phyloP scores from a whole-genome alignment of 352 stramenopile species.

The Aphanomyces astaci region DNA sequence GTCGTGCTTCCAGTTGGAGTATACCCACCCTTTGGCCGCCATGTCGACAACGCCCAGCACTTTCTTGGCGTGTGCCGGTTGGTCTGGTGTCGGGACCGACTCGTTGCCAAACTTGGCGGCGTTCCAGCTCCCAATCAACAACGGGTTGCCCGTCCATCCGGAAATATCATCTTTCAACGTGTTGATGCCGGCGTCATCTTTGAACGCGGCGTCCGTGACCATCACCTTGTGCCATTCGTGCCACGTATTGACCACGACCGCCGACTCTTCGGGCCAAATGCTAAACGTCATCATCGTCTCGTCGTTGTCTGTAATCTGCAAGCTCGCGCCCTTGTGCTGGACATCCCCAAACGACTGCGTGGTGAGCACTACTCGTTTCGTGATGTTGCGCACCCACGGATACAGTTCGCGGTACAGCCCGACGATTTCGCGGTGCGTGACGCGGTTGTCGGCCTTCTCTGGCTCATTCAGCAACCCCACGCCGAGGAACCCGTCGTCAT shows the following conservation, averaged over 20 bases:
- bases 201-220: neutral
- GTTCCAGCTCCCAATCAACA: constrained; percentile 17
- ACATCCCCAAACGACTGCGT: neutral
- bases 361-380: neutral
- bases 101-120: neutral
- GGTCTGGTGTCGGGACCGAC: neutral
- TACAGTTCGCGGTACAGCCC: constrained; percentile 9
- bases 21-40: constrained; percentile 16
- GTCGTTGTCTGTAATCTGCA: constrained; percentile 6
- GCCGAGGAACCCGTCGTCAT: constrained; percentile 30
- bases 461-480: constrained; percentile 35
- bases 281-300: constrained; percentile 11
- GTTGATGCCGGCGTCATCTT: neutral
- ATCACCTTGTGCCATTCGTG: constrained; percentile 9
- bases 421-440: neutral
- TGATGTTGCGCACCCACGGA: neutral
- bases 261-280: constrained; percentile 12
- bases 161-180: neutral
- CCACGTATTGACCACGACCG: neutral
- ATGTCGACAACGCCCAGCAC: neutral
- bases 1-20: constrained; percentile 17
- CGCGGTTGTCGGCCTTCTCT: neutral
- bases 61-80: neutral
- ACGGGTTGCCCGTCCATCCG: neutral
- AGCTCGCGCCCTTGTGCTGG: neutral